These are phyloP conservation scores for Phaeotremella fagi DNA, from an alignment of 768 basidiomycete species.

Conservation along the genomic window DNA sequence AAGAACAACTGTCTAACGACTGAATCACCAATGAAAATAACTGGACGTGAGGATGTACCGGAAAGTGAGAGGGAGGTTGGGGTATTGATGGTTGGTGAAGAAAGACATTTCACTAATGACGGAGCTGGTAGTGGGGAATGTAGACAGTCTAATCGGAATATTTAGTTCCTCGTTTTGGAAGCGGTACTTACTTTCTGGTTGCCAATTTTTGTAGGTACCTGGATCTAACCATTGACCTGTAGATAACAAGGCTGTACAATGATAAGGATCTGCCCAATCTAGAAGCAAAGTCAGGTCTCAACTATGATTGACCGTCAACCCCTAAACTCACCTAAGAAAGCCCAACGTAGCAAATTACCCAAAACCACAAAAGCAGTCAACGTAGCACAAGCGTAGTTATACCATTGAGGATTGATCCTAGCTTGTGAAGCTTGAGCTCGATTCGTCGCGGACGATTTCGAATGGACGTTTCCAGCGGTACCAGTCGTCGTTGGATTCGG, in stretches of 20 bases:
- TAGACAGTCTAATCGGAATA: slow-evolving; percentile 5
- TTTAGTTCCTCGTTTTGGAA: too few relatives aligned
- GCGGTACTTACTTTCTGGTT: slow-evolving; percentile 74
- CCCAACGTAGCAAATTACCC: slow-evolving; percentile 45
- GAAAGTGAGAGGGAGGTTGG: slow-evolving; percentile 1
- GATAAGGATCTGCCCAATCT: slow-evolving; percentile 71
- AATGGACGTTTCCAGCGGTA: too few relatives aligned
- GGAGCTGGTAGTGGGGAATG: slow-evolving; percentile 11
- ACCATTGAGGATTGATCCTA: slow-evolving; percentile 47
- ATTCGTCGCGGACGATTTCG: not conserved
- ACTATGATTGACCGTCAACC: not conserved
- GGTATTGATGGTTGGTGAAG: slow-evolving; percentile 13
- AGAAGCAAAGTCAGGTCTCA: not conserved
- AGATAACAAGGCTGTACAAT: slow-evolving; percentile 66
- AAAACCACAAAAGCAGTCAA: slow-evolving; percentile 40
- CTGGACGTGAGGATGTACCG: slow-evolving; percentile 38
- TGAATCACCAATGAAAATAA: slow-evolving; percentile 82
- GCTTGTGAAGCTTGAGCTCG: slow-evolving; percentile 18
- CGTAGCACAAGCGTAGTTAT: slow-evolving; percentile 46
- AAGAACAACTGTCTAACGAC: slow-evolving; percentile 75
- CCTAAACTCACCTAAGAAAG: slow-evolving; percentile 44
- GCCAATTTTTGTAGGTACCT: slow-evolving; percentile 65
- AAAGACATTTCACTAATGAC: slow-evolving; percentile 12
- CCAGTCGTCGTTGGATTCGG: too few relatives aligned
- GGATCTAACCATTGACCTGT: slow-evolving; percentile 73